Conservation (phyloP, 805 yeast genomes). For the Teunomyces aglyptinius region DNA sequence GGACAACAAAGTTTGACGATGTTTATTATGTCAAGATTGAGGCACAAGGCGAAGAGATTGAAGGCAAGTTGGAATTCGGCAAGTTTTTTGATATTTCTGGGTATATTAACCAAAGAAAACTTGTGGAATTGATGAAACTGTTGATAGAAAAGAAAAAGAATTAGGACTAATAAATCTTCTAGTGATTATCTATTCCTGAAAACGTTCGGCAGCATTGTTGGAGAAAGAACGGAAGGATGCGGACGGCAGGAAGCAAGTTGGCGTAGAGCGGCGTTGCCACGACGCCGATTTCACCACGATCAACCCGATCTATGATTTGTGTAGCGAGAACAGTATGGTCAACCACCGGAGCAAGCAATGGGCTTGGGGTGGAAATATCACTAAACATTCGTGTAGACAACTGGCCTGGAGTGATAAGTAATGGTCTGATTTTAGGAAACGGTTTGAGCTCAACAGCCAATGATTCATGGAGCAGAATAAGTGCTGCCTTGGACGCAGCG, state of each 20-base stretch:
- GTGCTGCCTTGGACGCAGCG: slow-evolving; percentile 49
- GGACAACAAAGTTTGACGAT: slow-evolving; percentile 46
- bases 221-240: slow-evolving; percentile 39
- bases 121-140: slow-evolving; percentile 22
- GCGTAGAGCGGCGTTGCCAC: slow-evolving; percentile 49
- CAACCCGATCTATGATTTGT: slow-evolving; percentile 29
- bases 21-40: slow-evolving; percentile 37
- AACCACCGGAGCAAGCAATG: slow-evolving; percentile 49
- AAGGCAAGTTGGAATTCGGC: slow-evolving; percentile 28
- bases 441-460: slow-evolving; percentile 36
- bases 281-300: slow-evolving; percentile 40
- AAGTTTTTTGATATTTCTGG: slow-evolving; percentile 50
- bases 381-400: slow-evolving; percentile 47
- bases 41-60: slow-evolving; percentile 23
- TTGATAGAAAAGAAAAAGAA: slow-evolving; percentile 9
- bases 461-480: slow-evolving; percentile 44
- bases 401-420: slow-evolving; percentile 52
- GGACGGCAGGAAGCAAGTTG: slow-evolving; percentile 41
- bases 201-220: slow-evolving; percentile 35
- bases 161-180: no score
- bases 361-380: slow-evolving; percentile 41
- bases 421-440: slow-evolving; percentile 25
- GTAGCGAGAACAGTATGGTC: slow-evolving; percentile 36
- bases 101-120: slow-evolving; percentile 35
- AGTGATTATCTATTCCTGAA: slow-evolving; percentile 32